Evolutionary conservation across 1,284 basidiomycete species (phyloP).

Genomic region (Phellopilus nigrolimitatus): DNA sequence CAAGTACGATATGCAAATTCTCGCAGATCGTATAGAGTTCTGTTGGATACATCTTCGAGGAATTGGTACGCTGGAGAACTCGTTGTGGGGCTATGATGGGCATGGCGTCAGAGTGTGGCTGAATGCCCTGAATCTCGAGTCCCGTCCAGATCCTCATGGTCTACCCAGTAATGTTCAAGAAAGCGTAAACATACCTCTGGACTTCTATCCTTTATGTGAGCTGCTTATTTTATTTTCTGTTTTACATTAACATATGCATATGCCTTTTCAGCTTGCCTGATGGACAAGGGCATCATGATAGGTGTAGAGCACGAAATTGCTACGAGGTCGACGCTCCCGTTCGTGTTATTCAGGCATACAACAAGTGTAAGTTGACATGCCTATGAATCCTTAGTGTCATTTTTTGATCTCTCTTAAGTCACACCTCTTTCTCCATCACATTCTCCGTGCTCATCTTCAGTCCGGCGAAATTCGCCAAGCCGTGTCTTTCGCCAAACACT

Average conservation of each 20-base stretch:
- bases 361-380: conserved; percentile 64
- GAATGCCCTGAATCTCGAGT: conserved; percentile 80
- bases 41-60: conserved; percentile 98
- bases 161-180: conserved; percentile 74
- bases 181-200: conserved; percentile 84
- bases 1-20: conserved; percentile 96
- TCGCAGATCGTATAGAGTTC: conserved; percentile 93
- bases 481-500: conserved; percentile 82
- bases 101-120: conserved; percentile 89
- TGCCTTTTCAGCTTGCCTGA: conserved; percentile 41
- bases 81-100: conserved; percentile 96
- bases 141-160: conserved; percentile 37
- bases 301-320: conserved; percentile 89
- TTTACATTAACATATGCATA: neutral
- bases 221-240: conserved; percentile 20
- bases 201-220: conserved; percentile 95
- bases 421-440: conserved; percentile 91
- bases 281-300: conserved; percentile 98
- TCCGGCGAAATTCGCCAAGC: conserved; percentile 71
- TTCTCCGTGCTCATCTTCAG: conserved; percentile 82
- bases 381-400: neutral
- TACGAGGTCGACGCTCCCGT: conserved; percentile 75
- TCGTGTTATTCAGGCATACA: conserved; percentile 88
- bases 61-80: conserved; percentile 91
- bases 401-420: conserved; percentile 46